Conservation (phyloP, 1,139 yeast species). For the Zygosaccharomyces sapae region DNA sequence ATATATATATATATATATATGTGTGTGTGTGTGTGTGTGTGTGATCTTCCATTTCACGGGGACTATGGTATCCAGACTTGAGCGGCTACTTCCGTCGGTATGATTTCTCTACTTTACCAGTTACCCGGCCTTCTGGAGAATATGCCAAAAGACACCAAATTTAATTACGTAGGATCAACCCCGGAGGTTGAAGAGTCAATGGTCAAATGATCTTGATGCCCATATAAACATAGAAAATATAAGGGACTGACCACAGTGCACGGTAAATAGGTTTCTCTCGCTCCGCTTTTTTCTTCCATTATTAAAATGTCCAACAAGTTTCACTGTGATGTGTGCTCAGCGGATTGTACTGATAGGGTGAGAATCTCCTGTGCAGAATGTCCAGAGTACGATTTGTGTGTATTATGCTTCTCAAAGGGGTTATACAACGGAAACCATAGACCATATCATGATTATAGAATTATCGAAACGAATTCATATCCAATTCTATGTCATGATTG, state of each 20-base stretch:
- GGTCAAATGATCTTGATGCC: neutral
- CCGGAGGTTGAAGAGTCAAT: neutral
- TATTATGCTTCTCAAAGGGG: slow-evolving; percentile 92
- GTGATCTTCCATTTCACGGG: too few species aligned
- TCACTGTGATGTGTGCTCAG: slow-evolving; percentile 92
- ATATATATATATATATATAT: too few species aligned
- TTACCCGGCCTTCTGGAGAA: too few species aligned
- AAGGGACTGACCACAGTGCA: too few species aligned
- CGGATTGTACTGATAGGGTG: slow-evolving; percentile 90
- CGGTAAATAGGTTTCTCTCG: too few species aligned
- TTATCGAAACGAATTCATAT: slow-evolving; percentile 90
- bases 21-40: too few species aligned
- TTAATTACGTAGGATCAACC: too few species aligned
- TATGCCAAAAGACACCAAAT: too few species aligned
- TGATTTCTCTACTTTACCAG: too few species aligned
- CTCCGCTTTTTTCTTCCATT: too few species aligned
- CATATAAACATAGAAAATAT: neutral
- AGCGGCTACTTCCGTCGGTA: too few species aligned
- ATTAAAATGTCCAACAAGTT: slow-evolving; percentile 44
- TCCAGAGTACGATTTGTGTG: slow-evolving; percentile 90
- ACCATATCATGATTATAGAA: slow-evolving; percentile 90
- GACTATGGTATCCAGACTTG: too few species aligned
- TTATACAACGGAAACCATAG: slow-evolving; percentile 75
- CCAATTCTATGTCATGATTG: slow-evolving; percentile 87
- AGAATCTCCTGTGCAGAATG: slow-evolving; percentile 90